Evolutionary conservation across 805 yeast genomes (phyloP).

Genomic region (Nakazawaea ambrosiae): DNA sequence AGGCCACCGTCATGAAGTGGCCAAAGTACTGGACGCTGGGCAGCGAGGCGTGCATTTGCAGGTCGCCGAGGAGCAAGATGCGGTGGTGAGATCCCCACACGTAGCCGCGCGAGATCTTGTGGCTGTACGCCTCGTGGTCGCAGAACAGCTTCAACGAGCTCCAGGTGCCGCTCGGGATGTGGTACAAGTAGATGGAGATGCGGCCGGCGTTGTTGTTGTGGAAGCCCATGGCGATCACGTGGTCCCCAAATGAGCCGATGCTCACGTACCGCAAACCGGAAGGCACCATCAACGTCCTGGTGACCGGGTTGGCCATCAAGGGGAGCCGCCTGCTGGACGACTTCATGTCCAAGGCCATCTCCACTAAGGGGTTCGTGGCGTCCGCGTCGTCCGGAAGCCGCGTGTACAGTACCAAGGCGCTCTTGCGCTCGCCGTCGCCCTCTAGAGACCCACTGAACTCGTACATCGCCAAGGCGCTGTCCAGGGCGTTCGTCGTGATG

Average conservation of each 20-base stretch:
- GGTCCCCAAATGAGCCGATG: conserved; percentile 61
- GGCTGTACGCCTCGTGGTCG: conserved; percentile 45
- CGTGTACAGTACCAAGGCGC: conserved; percentile 3
- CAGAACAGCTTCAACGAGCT: conserved; percentile 50
- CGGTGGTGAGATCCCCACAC: conserved; percentile 78
- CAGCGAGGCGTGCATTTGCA: conserved; percentile 35
- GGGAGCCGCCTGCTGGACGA: conserved; percentile 13
- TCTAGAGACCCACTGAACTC: too few species aligned
- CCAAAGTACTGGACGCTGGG: conserved; percentile 43
- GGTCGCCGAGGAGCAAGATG: conserved; percentile 53
- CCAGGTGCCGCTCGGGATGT: conserved; percentile 56
- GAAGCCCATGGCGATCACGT: conserved; percentile 55
- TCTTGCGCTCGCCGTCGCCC: background rate
- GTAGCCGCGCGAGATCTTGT: conserved; percentile 60
- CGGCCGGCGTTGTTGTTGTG: conserved; percentile 35
- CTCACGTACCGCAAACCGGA: conserved; percentile 45
- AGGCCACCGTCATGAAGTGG: conserved; percentile 38
- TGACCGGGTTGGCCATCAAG: conserved; percentile 10
- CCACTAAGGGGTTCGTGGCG: conserved; percentile 18
- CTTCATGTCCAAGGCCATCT: conserved; percentile 15
- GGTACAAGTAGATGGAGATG: conserved; percentile 42
- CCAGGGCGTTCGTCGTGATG: conserved; percentile 14
- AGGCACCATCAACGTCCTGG: conserved; percentile 24
- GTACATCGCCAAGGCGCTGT: conserved; percentile 4
- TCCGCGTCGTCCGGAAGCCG: background rate